Conservation (phyloP, 306 rosid genomes). For the Casuarina equisetifolia region DNA sequence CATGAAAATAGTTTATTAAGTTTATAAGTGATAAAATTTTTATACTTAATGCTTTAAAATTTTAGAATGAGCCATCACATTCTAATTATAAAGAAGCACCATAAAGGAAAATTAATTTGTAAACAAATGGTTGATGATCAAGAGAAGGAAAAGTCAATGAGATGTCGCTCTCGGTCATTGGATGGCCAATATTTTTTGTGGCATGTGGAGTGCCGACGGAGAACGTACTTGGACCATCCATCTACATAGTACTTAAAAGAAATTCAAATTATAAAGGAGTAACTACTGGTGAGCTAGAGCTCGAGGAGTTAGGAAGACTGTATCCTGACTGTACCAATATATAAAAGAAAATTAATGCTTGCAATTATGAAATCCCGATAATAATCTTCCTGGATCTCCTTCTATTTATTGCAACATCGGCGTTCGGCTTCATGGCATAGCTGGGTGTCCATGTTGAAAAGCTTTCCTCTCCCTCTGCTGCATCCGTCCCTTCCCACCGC, state of each 20-base stretch:
- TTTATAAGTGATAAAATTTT: too few relatives aligned
- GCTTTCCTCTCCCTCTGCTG: constrained; percentile 2
- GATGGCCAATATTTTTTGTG: constrained; percentile 10
- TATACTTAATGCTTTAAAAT: too few relatives aligned
- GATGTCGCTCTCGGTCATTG: neutral
- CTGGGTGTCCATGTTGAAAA: constrained; percentile 37
- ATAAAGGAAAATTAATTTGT: too few relatives aligned
- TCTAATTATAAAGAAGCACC: too few relatives aligned
- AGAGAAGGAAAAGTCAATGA: too few relatives aligned
- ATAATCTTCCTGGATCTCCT: constrained; percentile 34
- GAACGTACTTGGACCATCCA: too few relatives aligned
- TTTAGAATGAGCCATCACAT: too few relatives aligned
- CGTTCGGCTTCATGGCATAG: constrained; percentile 51
- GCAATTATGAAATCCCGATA: constrained; percentile 20
- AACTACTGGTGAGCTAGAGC: constrained; percentile 6
- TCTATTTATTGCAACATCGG: constrained; percentile 46
- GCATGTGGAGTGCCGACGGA: neutral
- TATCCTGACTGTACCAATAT: neutral
- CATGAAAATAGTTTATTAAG: too few relatives aligned
- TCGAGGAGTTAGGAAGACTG: neutral
- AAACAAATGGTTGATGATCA: too few relatives aligned
- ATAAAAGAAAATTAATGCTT: constrained; percentile 10
- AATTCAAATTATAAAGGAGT: constrained; percentile 1
- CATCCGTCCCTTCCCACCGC: neutral
- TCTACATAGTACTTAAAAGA: neutral